Conservation (phyloP, 1,284 basidiomycete species). For the Stereum hirsutum region DNA sequence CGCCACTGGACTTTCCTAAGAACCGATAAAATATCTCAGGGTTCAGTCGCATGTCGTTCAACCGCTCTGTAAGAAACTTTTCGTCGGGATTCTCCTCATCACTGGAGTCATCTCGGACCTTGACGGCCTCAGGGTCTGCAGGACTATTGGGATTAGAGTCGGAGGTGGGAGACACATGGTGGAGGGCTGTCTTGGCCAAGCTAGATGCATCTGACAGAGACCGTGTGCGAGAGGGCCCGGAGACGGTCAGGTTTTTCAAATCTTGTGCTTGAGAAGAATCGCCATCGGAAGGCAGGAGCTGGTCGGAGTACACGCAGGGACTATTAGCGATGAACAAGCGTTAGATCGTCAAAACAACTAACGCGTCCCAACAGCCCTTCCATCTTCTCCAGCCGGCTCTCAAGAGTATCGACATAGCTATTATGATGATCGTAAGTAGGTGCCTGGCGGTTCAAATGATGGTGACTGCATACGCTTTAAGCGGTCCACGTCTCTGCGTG, state of each 20-base stretch:
- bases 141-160: no score
- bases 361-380: constrained; percentile 57
- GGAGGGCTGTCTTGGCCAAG: background rate
- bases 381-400: constrained; percentile 63
- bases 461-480: constrained; percentile 6
- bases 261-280: background rate
- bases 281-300: background rate
- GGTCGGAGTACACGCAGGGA: background rate
- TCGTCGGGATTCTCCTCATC: constrained; percentile 2
- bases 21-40: constrained; percentile 39
- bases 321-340: constrained; percentile 8
- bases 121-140: constrained; percentile 6
- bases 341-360: constrained; percentile 11
- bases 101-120: constrained; percentile 10
- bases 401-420: constrained; percentile 67
- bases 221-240: background rate
- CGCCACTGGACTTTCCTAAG: constrained; percentile 66
- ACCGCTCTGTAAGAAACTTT: constrained; percentile 14
- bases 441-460: background rate
- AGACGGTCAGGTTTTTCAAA: background rate
- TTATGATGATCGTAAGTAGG: background rate
- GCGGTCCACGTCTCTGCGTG: constrained; percentile 9
- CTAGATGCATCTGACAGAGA: background rate
- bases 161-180: background rate
- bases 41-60: constrained; percentile 25